Base-by-base conservation (phyloP, 75 land plant genomes). In the Adiantum capillusveneris region DNA sequence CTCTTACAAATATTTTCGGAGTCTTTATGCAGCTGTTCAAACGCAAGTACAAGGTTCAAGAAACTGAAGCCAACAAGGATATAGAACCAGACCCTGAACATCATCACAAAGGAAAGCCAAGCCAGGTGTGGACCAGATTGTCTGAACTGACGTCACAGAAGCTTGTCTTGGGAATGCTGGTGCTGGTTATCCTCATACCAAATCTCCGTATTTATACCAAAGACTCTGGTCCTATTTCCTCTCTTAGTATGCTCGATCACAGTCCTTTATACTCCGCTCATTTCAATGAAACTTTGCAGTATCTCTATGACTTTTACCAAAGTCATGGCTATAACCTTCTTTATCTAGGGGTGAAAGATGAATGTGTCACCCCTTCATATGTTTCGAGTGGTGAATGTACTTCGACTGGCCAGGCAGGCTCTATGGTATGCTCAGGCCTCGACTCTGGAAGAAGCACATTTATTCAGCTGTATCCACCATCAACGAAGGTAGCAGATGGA, bases 111-210 rank as follows among this genome's bases (percentile, higher is more conserved):
- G 51, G 58, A 2, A 75, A 75, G 58, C 77, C 77, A 21, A 75
- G 77, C 30, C 62, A 75, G 58, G 29, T 75, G 18, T 75, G 77
- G 77, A 62, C 69, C 16, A 57, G 74, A 42, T 67, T 75, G 11
- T 75, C 74, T 2, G 77, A 75, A 56, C 31, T 75, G 12, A 69
- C 72, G 20, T 54, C 74, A 28, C 74, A 75, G 30, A 75, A 68
- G 62, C 56, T 75, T 13, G 59, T 70, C 24, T 42, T 75, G 42
- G 77, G 73, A 22, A 53, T 75, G 17, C 50, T 75, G 19, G 22
- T 68, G 17, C 22, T 75, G 5, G 53, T 66, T 31, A 43, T 75
- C 11, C 34, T 54, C 22, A 44, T 31, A 1, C 75, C 75, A 14
- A 68, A 64, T 44, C 44, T 66, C 0, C 28, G 41, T 24, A 30